Percentiles rank a stretch among this genome's conserved stretches.
phyloP scores from a whole-genome alignment of 2,329 filamentous ascomycete genomes.

The Plectosphaerella plurivora region DNA sequence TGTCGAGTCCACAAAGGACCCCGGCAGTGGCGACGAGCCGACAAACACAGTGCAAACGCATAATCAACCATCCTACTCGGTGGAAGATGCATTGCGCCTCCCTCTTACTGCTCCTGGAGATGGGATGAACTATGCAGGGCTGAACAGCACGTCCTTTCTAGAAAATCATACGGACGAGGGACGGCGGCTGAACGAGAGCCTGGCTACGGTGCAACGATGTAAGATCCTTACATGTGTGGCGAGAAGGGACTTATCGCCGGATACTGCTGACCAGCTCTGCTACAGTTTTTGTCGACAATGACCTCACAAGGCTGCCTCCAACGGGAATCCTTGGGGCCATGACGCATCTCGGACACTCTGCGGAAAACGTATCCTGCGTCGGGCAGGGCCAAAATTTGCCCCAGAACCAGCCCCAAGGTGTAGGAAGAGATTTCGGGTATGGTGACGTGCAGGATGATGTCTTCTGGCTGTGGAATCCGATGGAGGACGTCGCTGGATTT shows the following conservation, averaged over 20 bases:
- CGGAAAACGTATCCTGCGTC: background rate
- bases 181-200: background rate
- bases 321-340: background rate
- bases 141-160: background rate
- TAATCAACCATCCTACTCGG: background rate
- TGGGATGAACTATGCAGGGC: background rate
- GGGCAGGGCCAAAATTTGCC: background rate
- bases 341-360: background rate
- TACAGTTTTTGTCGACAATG: background rate
- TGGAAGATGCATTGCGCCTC: background rate
- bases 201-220: background rate
- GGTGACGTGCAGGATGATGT: background rate
- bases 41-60: background rate
- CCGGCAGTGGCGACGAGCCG: background rate
- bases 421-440: background rate
- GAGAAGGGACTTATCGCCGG: background rate
- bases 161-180: background rate
- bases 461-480: background rate
- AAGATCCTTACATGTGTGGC: too few relatives aligned
- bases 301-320: background rate
- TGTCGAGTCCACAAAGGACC: background rate
- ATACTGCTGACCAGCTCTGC: background rate
- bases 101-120: background rate
- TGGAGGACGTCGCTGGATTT: background rate
- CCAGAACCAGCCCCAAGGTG: background rate